Conservation (phyloP, 2,329 filamentous ascomycete genomes). For the Claviceps lovelessii region DNA sequence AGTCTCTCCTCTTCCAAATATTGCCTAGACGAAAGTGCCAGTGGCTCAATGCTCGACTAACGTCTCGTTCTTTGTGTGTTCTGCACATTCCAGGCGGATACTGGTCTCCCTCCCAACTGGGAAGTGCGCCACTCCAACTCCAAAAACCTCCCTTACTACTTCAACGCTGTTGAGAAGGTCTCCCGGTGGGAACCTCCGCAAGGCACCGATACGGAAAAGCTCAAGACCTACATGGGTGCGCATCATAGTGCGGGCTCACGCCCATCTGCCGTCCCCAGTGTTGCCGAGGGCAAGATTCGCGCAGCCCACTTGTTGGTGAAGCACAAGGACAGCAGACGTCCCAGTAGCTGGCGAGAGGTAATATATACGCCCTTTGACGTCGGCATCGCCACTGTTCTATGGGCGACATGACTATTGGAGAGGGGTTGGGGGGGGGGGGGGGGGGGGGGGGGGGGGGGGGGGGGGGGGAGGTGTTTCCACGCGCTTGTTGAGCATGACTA, state of each 20-base stretch:
- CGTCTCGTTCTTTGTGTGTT: not conserved
- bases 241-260: slow-evolving; percentile 54
- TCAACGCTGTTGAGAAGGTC: slow-evolving; percentile 73
- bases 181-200: slow-evolving; percentile 90
- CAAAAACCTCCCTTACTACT: slow-evolving; percentile 98
- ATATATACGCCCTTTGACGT: not conserved
- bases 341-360: slow-evolving; percentile 81
- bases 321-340: slow-evolving; percentile 74
- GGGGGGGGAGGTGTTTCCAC: too few relatives aligned
- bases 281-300: slow-evolving; percentile 69
- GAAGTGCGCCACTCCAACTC: slow-evolving; percentile 96
- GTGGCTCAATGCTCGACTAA: not conserved
- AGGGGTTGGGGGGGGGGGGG: not conserved
- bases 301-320: slow-evolving; percentile 89
- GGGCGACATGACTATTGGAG: not conserved
- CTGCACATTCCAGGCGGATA: slow-evolving; percentile 41
- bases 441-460: too few relatives aligned
- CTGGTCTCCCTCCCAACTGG: slow-evolving; percentile 75
- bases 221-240: slow-evolving; percentile 86
- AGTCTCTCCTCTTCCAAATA: not conserved
- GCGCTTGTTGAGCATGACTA: not conserved
- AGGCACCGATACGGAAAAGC: slow-evolving; percentile 77
- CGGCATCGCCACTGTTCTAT: not conserved
- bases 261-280: slow-evolving; percentile 23
- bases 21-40: not conserved